Conservation (phyloP, 2,329 filamentous ascomycete genomes). For the Alternaria tenuissima region DNA sequence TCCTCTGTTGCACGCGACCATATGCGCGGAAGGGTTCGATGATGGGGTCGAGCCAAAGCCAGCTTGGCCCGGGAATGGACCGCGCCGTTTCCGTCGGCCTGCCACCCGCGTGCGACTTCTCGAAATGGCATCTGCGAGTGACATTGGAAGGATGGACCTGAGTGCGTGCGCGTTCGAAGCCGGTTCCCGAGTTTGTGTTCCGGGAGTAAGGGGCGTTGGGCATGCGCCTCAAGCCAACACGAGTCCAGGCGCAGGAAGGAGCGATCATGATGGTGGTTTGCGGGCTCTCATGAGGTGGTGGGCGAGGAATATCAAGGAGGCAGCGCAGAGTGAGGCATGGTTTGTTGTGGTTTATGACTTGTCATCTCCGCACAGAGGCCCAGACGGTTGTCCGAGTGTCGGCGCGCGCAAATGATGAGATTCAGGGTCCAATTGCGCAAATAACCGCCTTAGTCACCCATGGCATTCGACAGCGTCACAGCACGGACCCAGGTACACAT, state of each 20-base stretch:
- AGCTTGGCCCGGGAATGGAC: slow-evolving; percentile 55
- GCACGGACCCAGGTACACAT: background rate
- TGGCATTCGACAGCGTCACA: slow-evolving; percentile 3
- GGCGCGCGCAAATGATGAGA: slow-evolving; percentile 31
- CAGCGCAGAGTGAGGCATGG: slow-evolving; percentile 13
- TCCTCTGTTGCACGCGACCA: slow-evolving; percentile 71
- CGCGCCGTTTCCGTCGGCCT: slow-evolving; percentile 27
- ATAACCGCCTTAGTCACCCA: slow-evolving; percentile 23
- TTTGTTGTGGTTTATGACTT: slow-evolving; percentile 24
- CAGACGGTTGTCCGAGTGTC: slow-evolving; percentile 30
- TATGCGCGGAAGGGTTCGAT: slow-evolving; percentile 64
- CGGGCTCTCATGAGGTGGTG: slow-evolving; percentile 17
- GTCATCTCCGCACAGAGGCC: slow-evolving; percentile 24
- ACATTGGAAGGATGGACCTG: slow-evolving; percentile 20
- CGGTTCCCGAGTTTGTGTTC: slow-evolving; percentile 14
- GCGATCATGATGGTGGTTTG: slow-evolving; percentile 41
- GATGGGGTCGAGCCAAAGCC: slow-evolving; percentile 58
- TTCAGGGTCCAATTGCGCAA: slow-evolving; percentile 19
- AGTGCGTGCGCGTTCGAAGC: slow-evolving; percentile 18
- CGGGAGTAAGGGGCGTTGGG: slow-evolving; percentile 13
- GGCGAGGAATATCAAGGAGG: slow-evolving; percentile 2
- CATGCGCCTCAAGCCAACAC: slow-evolving; percentile 36
- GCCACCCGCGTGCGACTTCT: slow-evolving; percentile 30
- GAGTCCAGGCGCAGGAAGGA: slow-evolving; percentile 38
- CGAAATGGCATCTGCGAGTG: slow-evolving; percentile 27